phyloP scores from a whole-genome alignment of 495 filamentous ascomycete genomes.

The Polyplosphaeria fusca region DNA sequence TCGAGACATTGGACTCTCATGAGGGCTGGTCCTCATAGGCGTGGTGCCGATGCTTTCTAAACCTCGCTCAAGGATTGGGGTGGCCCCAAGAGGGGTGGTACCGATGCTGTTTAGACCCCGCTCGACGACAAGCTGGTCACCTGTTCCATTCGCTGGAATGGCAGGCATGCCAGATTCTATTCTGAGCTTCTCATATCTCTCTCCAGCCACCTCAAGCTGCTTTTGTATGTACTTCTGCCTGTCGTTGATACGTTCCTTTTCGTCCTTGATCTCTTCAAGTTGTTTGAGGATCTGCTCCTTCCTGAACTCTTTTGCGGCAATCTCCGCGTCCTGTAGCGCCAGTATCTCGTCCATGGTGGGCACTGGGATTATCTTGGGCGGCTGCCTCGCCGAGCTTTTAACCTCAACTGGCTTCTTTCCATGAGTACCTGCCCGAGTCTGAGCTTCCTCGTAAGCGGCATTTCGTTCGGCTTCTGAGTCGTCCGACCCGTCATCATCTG shows the following conservation, averaged over 20 bases:
- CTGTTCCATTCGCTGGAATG: conserved; percentile 21
- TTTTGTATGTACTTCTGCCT: conserved; percentile 79
- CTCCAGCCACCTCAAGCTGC: conserved; percentile 76
- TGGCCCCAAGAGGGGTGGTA: conserved; percentile 61
- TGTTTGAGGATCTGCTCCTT: conserved; percentile 53
- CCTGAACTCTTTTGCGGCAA: conserved; percentile 56
- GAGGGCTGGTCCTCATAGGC: too few relatives aligned
- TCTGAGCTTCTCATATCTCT: conserved; percentile 65
- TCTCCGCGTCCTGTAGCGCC: conserved; percentile 49
- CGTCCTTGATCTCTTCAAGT: conserved; percentile 60
- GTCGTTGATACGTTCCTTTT: conserved; percentile 66
- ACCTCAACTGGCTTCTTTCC: conserved; percentile 47
- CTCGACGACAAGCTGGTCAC: conserved; percentile 20
- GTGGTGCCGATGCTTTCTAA: conserved; percentile 64
- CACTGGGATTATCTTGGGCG: conserved; percentile 55
- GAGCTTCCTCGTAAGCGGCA: conserved; percentile 83
- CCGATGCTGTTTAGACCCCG: conserved; percentile 62
- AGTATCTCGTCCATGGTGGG: conserved; percentile 54
- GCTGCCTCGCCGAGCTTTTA: conserved; percentile 48
- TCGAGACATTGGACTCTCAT: too few relatives aligned
- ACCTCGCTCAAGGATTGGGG: conserved; percentile 48
- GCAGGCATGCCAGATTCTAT: conserved; percentile 50
- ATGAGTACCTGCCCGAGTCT: conserved; percentile 72
- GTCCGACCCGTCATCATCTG: conserved; percentile 51
- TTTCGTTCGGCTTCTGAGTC: conserved; percentile 76